Percentiles rank a stretch among this genome's conserved stretches.
phyloP scores from a whole-genome alignment of 148 eudicot species.

The Arbutus unedo region DNA sequence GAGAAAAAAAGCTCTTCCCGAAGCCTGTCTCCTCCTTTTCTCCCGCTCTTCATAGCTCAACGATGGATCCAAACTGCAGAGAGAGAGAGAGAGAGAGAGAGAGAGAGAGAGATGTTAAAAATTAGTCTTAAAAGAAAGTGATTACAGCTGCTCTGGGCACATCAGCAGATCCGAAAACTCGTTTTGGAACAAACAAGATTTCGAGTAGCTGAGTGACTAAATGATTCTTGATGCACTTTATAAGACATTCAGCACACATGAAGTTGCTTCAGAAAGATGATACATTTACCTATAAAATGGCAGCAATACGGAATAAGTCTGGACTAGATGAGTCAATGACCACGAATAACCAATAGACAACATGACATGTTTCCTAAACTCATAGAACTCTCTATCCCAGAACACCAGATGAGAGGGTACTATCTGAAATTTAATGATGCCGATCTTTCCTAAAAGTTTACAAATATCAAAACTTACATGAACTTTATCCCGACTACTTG shows the following conservation, averaged over 20 bases:
- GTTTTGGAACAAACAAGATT: background rate
- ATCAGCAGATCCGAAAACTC: background rate
- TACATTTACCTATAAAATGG: background rate
- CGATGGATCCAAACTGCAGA: conserved; percentile 73
- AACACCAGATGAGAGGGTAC: background rate
- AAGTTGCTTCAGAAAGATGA: background rate
- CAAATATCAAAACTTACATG: background rate
- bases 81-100: background rate
- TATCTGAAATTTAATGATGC: background rate
- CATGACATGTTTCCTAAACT: background rate
- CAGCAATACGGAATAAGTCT: background rate
- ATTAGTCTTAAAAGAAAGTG: background rate
- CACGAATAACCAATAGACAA: background rate
- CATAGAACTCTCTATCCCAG: background rate
- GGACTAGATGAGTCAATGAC: background rate
- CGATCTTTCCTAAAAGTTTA: background rate
- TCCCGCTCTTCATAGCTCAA: conserved; percentile 77
- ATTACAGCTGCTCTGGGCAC: background rate
- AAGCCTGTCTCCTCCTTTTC: conserved; percentile 61
- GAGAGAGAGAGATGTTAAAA: background rate
- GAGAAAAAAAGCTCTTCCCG: conserved; percentile 76
- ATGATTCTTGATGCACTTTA: background rate
- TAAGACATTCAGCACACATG: background rate
- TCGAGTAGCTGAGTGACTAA: background rate
- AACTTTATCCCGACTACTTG: background rate